Conservation (phyloP, 2,329 filamentous ascomycete genomes). For the Zarea fungicola region DNA sequence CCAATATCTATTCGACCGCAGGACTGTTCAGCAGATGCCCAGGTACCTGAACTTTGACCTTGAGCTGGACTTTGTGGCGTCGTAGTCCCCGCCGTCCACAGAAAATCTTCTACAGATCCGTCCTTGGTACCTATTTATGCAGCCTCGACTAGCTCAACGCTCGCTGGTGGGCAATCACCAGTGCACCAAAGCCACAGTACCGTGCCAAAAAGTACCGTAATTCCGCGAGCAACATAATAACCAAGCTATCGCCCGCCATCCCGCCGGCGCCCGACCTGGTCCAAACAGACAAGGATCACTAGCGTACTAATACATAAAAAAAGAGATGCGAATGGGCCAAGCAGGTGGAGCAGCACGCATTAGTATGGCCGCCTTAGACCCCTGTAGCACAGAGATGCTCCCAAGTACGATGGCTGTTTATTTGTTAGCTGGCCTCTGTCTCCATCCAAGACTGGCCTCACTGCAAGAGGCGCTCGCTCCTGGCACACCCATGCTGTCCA, state of each 20-base stretch:
- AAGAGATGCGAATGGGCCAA: too few relatives aligned
- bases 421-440: not conserved
- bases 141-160: slow-evolving; percentile 3
- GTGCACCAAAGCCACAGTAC: not conserved
- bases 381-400: slow-evolving; percentile 6
- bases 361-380: slow-evolving; percentile 2
- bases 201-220: not conserved
- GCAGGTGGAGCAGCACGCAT: slow-evolving; percentile 4
- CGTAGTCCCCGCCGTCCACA: not conserved
- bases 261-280: slow-evolving; percentile 1
- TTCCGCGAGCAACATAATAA: not conserved
- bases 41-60: not conserved
- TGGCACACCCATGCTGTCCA: not conserved
- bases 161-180: slow-evolving; percentile 1
- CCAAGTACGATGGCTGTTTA: slow-evolving; percentile 2
- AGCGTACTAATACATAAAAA: slow-evolving; percentile 4
- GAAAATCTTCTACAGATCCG: not conserved
- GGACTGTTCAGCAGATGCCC: not conserved
- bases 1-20: not conserved
- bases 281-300: slow-evolving; percentile 3
- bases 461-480: slow-evolving; percentile 7
- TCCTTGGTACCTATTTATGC: too few relatives aligned
- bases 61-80: not conserved
- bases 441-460: not conserved
- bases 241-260: not conserved